phyloP scores from a whole-genome alignment of 2,329 filamentous ascomycete species.

The Lecanicillium sp. region DNA sequence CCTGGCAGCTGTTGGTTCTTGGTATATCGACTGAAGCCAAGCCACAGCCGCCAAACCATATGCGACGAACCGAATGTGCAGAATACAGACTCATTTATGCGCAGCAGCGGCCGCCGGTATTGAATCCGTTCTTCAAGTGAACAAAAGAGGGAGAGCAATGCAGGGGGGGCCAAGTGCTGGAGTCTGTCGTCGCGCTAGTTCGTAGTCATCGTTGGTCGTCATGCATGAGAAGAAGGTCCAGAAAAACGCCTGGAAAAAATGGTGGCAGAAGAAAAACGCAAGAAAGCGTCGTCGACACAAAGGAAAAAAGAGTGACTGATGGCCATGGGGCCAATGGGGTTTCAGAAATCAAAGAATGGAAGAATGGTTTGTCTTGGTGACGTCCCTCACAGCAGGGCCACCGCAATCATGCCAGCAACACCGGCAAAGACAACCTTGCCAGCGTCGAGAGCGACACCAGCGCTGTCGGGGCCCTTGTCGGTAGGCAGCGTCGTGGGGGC shows the following conservation, averaged over 20 bases:
- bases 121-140: too few relatives aligned
- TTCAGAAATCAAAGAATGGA: too few relatives aligned
- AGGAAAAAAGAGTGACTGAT: background rate
- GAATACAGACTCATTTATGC: too few relatives aligned
- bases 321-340: too few relatives aligned
- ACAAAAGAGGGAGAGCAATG: background rate
- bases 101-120: too few relatives aligned
- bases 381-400: slow-evolving; percentile 20
- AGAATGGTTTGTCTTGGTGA: too few relatives aligned
- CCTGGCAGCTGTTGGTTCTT: background rate
- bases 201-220: slow-evolving; percentile 10
- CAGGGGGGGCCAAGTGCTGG: background rate
- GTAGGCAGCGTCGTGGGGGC: slow-evolving; percentile 23
- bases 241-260: slow-evolving; percentile 5
- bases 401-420: slow-evolving; percentile 40
- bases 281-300: slow-evolving; percentile 3
- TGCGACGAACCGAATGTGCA: slow-evolving; percentile 8
- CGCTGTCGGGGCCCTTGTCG: slow-evolving; percentile 29
- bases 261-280: slow-evolving; percentile 3
- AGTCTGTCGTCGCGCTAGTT: slow-evolving; percentile 2
- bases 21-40: background rate
- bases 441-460: slow-evolving; percentile 35
- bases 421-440: slow-evolving; percentile 40
- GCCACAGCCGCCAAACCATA: background rate
- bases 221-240: slow-evolving; percentile 9